phyloP scores from a whole-genome alignment of 2,329 filamentous ascomycete genomes.

The Annulohypoxylon truncatum region DNA sequence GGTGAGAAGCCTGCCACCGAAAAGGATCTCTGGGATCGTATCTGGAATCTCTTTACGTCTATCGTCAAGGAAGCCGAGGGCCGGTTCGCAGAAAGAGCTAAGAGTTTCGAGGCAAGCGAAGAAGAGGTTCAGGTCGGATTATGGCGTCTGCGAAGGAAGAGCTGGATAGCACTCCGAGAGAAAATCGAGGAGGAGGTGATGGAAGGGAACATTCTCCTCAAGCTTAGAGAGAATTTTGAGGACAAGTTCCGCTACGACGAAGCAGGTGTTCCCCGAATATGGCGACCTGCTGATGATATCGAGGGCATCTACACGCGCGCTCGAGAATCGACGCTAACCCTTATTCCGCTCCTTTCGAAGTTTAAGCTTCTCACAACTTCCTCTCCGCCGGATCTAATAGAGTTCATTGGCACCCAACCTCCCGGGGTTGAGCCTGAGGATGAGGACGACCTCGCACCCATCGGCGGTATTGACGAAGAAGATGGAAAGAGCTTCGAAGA shows the following conservation, averaged over 20 bases:
- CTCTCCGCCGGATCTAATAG: constrained; percentile 81
- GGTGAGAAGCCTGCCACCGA: constrained; percentile 79
- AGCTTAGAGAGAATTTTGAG: constrained; percentile 97
- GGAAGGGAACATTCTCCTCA: constrained; percentile 95
- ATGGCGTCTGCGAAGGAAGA: constrained; percentile 93
- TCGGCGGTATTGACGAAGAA: constrained; percentile 94
- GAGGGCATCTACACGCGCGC: constrained; percentile 94
- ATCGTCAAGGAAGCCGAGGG: constrained; percentile 87
- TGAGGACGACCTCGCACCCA: constrained; percentile 88
- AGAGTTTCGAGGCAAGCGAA: constrained; percentile 90
- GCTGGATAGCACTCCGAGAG: constrained; percentile 88
- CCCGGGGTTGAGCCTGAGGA: constrained; percentile 80
- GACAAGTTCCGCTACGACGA: constrained; percentile 99
- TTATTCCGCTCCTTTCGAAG: constrained; percentile 88
- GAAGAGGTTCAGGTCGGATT: constrained; percentile 93
- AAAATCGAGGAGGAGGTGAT: constrained; percentile 98
- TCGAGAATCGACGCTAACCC: constrained; percentile 87
- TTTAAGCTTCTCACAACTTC: constrained; percentile 83
- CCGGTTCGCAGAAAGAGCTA: constrained; percentile 87
- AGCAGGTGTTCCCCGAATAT: constrained; percentile 92
- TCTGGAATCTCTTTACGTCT: constrained; percentile 87
- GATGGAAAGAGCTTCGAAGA: constrained; percentile 95
- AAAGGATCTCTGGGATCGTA: constrained; percentile 93
- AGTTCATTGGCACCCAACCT: constrained; percentile 85
- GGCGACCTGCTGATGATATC: constrained; percentile 96